Evolutionary conservation across 2,329 filamentous ascomycete species (phyloP), one percentile per base, ranked within the genome.

Genomic region (Hypoxylon sp.): DNA sequence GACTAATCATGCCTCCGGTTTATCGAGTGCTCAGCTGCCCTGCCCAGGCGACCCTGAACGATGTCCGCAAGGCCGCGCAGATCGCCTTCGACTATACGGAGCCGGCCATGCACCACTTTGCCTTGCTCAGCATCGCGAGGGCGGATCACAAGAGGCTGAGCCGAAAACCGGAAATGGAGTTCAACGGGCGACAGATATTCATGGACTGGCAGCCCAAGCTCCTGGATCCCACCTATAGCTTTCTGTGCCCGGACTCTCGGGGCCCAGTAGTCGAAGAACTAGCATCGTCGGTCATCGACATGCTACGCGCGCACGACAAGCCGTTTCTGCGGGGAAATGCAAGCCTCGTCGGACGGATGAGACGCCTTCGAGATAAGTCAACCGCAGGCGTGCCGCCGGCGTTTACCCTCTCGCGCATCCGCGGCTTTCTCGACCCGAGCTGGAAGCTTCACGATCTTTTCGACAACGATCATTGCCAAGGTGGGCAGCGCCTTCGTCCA

Each of bases 21-120:
- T 40, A 35, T 7, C 60, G 66, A 11, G 63, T 58, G 3, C 29
- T 48, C 20, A 67, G 64, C 13, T 68, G 66, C 41, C 60, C 58
- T 20, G 55, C 63, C 27, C 29, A 60, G 23, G 56, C 55, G 3
- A 23, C 45, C 21, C 60, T 48, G 29, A 24, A 15, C 15, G 4
- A 37, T 2, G 29, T 48, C 6, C 29, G 38, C 31, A 17, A 37
- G 45, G 45, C 45, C 10, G 55, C 66, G 24, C 65, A 66, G 41
- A 17, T 48, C 8, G 61, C 60, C 10, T 68, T 67, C 42, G 53
- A 48, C 33, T 67, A 65, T 61, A 46, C 55, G 6, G 27, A 45
- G 13, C 59, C 48, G 8, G 58, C 63, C 24, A 52, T 52, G 11
- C 65, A 59, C 55, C 58, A 66, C 48, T 67, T 66, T 43, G 55